Evolutionary conservation across 1,139 yeast species (phyloP), one percentile per base, ranked within the genome.

Genomic region (Trichomonascaceae sp.): DNA sequence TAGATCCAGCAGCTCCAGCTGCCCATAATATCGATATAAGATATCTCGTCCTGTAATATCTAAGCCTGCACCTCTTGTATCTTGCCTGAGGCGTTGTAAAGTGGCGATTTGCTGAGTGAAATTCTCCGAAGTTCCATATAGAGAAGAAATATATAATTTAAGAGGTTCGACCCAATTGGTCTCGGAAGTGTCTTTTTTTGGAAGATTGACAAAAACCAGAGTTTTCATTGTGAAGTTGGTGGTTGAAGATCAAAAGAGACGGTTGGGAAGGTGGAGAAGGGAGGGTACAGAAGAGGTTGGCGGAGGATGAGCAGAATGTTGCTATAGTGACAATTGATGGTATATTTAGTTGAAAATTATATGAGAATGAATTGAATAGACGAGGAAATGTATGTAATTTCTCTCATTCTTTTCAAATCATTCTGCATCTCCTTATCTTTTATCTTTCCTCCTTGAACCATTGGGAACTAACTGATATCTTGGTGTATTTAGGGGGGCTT

Each of bases 1-100:
- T 61, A 88, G 71, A 60, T 87, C 93, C 51, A 93, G 71, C 18
- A 89, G 78, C 64, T 91, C 96, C 60, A 93, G 68, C 67, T 87
- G 95, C 30, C 89, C 87, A 65, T 85, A 89, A 70, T 93, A 93
- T 56, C 80, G 79, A 66, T 81, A 83, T 59, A 85, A 77, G 51
- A 85, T 70, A 59, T 80, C 82, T 61, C 79, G 57, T 18, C 77
- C 77, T 3, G 66, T 62, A 5, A 69, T 62, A 53, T 71, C 73
- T 41, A 64, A 59, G 18, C 71, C 69, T 2, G 74, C 72, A 15
- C 87, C 87, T 38, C 81, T 70, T 22, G 83, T 73, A 63, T 84
- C 88, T 60, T 74, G 80, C 56, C 96, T 78, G 51, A 85, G 70
- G 54, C 82, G 79, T 61, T 84, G 77, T 60, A 88, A 77, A 12